phyloP scores from a whole-genome alignment of 2,329 filamentous ascomycete genomes.

The Monilinia polystroma region DNA sequence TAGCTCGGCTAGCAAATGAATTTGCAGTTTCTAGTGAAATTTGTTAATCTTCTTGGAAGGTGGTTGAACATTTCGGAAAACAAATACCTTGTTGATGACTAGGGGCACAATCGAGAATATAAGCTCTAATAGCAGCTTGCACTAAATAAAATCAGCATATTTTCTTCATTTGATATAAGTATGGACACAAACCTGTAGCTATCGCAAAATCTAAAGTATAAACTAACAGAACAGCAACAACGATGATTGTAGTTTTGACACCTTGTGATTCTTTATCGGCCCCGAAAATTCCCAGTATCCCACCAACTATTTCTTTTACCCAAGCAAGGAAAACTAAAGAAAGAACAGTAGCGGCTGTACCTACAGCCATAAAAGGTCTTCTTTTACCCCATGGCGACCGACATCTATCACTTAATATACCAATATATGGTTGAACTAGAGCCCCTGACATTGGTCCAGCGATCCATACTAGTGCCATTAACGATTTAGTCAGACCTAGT shows the following conservation, averaged over 20 bases:
- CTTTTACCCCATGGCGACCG: constrained; percentile 72
- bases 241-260: constrained; percentile 66
- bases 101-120: constrained; percentile 90
- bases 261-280: constrained; percentile 62
- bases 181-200: constrained; percentile 67
- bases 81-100: constrained; percentile 73
- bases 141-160: constrained; percentile 49
- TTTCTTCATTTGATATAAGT: background rate
- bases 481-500: constrained; percentile 76
- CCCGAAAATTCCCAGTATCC: constrained; percentile 68
- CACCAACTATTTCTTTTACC: constrained; percentile 69
- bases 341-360: constrained; percentile 63
- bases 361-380: constrained; percentile 77
- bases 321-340: constrained; percentile 71
- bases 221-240: constrained; percentile 80
- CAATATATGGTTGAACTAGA: constrained; percentile 78
- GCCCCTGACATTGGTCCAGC: constrained; percentile 76
- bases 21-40: constrained; percentile 61
- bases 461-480: constrained; percentile 83
- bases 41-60: constrained; percentile 5
- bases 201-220: constrained; percentile 93
- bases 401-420: constrained; percentile 78
- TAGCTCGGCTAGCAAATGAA: constrained; percentile 86
- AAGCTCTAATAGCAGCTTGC: constrained; percentile 86
- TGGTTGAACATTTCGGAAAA: background rate